These are phyloP conservation scores for Coniosporium apollinis DNA, from an alignment of 495 filamentous ascomycete genomes.

Conservation along the genomic window DNA sequence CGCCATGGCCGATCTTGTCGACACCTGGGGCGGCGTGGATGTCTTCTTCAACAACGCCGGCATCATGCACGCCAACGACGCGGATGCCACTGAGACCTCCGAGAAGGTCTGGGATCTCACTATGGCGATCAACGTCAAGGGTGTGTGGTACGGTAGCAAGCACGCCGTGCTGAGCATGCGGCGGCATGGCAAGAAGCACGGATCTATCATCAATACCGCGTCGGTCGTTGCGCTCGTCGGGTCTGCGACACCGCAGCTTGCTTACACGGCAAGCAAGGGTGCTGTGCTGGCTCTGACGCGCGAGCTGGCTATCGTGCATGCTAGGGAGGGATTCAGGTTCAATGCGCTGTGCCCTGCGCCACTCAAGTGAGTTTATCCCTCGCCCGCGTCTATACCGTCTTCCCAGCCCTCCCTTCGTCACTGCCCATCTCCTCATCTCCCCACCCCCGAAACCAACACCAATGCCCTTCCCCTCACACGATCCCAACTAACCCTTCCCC, in stretches of 20 bases:
- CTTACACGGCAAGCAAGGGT: conserved; percentile 90
- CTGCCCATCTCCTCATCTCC: conserved; percentile 39
- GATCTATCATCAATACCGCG: conserved; percentile 86
- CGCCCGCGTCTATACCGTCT: too few relatives aligned
- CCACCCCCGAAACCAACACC: too few relatives aligned
- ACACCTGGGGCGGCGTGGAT: conserved; percentile 82
- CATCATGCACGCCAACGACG: conserved; percentile 88
- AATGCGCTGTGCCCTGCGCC: conserved; percentile 88
- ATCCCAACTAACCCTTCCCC: too few relatives aligned
- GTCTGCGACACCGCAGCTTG: conserved; percentile 83
- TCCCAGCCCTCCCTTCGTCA: background rate
- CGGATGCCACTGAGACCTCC: conserved; percentile 61
- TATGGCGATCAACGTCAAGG: conserved; percentile 92
- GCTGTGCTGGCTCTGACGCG: conserved; percentile 60
- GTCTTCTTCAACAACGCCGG: conserved; percentile 98
- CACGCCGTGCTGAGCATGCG: conserved; percentile 74
- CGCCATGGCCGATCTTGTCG: conserved; percentile 50
- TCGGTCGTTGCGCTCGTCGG: conserved; percentile 87
- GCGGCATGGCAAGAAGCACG: conserved; percentile 58
- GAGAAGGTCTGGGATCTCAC: conserved; percentile 94
- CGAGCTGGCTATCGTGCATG: conserved; percentile 29
- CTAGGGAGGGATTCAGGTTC: conserved; percentile 66
- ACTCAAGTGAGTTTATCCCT: conserved; percentile 64
- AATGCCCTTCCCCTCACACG: too few relatives aligned
- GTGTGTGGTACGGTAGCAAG: conserved; percentile 93